Conservation (phyloP, 345 rosid genomes). For the Laguncularia racemosa region DNA sequence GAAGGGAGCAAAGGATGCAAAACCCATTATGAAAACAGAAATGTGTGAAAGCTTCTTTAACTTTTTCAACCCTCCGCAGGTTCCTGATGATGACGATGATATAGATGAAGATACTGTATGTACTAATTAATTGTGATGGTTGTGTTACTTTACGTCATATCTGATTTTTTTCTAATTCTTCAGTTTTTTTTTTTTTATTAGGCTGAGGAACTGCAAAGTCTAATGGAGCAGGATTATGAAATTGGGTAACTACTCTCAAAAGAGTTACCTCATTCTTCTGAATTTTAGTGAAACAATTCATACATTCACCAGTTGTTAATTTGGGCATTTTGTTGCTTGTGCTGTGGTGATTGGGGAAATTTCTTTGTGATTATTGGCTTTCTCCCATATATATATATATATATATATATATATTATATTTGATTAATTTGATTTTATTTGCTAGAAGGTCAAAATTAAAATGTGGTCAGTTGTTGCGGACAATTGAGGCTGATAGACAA, state of each 20-base stretch:
- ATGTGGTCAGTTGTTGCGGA: neutral
- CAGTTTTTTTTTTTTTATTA: conserved; percentile 12
- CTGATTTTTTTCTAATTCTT: neutral
- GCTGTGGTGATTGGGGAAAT: no score
- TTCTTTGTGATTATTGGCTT: no score
- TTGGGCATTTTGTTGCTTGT: no score
- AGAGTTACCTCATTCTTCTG: no score
- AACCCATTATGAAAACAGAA: conserved; percentile 82
- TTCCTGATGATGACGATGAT: conserved; percentile 88
- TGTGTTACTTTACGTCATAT: neutral
- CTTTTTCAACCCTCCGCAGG: conserved; percentile 91
- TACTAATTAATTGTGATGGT: neutral
- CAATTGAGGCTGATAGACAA: neutral
- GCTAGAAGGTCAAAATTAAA: neutral
- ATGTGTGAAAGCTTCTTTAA: conserved; percentile 93
- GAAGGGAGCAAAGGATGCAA: conserved; percentile 88
- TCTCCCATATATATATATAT: no score
- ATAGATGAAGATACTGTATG: conserved; percentile 87
- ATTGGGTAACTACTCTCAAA: conserved; percentile 41
- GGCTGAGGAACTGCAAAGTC: conserved; percentile 95
- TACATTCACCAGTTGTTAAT: no score
- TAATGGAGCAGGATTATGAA: conserved; percentile 97
- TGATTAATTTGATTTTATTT: no score
- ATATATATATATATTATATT: no score
- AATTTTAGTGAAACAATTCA: no score